Base-by-base conservation (phyloP, 305 asterid species). In the Striga hermonthica region DNA sequence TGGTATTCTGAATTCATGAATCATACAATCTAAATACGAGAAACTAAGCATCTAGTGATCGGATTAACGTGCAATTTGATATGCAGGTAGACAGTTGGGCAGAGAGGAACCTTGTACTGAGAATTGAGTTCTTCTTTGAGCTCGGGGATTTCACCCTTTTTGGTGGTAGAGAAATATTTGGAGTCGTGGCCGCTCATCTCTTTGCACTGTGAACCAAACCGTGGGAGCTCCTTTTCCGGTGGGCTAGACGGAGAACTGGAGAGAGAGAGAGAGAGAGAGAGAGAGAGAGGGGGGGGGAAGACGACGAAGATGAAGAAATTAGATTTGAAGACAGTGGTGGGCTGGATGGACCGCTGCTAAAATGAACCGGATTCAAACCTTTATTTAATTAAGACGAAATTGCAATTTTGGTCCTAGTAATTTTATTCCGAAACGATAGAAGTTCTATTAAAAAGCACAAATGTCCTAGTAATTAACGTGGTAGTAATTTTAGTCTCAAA, bases 131-230 rank as follows among this genome's bases (percentile, higher is more conserved):
- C 98, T 70, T 93, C 98, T 71, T 93, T 93, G 86, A 93, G 98
- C 84, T 93, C 99, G 40, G 99, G 99, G 64, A 93, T 93, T 82
- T 93, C 99, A 4, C 99, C 99, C 84, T 93, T 93, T 75, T 93
- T 93, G 64, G 99, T 93, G 65, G 97, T 93, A 76, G 99, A 93
- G 86, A 93, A 93, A 76, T 90, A 93, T 69, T 93, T 93, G 54
- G 98, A 93, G 73, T 93, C 97, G 85, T 90, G 99, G 8, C 99
- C 99, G 79, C 99, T 93, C 99, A 93, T 93, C 71, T 73, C 71
- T 64, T 12, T 37, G 39, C 60, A 47, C 66, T 64, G 54, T 60
- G 15, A 77, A 70, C 28, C 45, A 66, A 52, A 39, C 56, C 67
- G 13, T 68, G 68, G 41, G 56, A 64, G 57, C 72, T 67, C 65